Evolutionary conservation across 306 rosid genomes (phyloP), one percentile per base, ranked within the genome.

Genomic region (Albizia julibrissin): DNA sequence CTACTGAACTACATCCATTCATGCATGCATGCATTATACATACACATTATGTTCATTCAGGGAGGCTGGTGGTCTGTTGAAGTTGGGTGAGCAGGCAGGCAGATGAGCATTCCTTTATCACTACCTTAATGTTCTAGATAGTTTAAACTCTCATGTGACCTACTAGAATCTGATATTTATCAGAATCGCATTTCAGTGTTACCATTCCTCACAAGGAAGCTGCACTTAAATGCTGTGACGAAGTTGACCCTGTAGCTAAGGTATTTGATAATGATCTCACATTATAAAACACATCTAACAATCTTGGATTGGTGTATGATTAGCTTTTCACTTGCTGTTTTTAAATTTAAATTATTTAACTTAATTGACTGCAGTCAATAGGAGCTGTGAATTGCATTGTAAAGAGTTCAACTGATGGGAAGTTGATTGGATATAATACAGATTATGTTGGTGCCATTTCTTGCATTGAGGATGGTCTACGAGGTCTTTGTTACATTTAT

Each of bases 231-330:
- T 91, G 89, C 72, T 95, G 98, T 79, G 99, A 95, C 21, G 98
- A 93, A 85, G 96, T 95, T 50, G 97, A 93, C 87, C 97, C 98
- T 71, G 89, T 93, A 59, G 99, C 94, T 61, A 91, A 92, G 98
- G 99, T 95, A 90, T 73, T 78, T 84, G 64, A 26, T n/a, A 69
- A 65, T 50, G 50, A 75, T 56, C 46, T 75, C 31, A 44, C 83
- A 21, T 80, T 82, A 64, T 72, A 40, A 22, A 74, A 82, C 40
- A 26, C 67, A n/a, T 44, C 61, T 26, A 43, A 44, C 34, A 39
- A 66, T 61, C 79, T 79, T 52, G 69, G 47, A 82, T 82, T 37
- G 27, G 42, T 81, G 42, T 49, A 70, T 69, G 42, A 65, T n/a
- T 80, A 76, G 19, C 76, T 18, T 85, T 80, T 18, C 39, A 64